Evolutionary conservation across 1,284 basidiomycete genomes (phyloP).

Genomic region (Anthracocystis setariae): DNA sequence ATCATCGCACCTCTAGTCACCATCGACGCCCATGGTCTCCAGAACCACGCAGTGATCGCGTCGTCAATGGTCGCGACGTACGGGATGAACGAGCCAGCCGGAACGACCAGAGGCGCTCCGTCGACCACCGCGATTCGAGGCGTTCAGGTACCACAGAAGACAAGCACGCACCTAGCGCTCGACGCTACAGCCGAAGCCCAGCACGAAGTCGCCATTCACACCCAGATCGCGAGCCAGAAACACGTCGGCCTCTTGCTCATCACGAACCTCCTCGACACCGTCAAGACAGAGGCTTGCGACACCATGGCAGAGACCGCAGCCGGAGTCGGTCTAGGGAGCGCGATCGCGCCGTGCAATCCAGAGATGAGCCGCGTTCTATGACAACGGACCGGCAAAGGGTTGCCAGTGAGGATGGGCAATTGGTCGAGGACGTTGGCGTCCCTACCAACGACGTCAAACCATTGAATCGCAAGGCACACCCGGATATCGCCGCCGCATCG

Average conservation of each 20-base stretch:
- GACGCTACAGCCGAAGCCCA: slow-evolving; percentile 7
- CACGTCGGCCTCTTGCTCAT: not conserved
- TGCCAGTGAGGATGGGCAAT: not conserved
- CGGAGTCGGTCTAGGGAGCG: slow-evolving; percentile 16
- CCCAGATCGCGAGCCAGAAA: slow-evolving; percentile 2
- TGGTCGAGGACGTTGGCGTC: slow-evolving; percentile 3
- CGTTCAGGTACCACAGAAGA: slow-evolving; percentile 1
- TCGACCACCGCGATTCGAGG: slow-evolving; percentile 1
- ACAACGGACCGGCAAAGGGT: not conserved
- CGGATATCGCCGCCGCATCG: not conserved
- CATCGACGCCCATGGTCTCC: slow-evolving; percentile 5
- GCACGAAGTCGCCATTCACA: slow-evolving; percentile 5
- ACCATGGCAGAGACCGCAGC: slow-evolving; percentile 1
- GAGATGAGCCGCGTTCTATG: not conserved
- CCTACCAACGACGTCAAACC: slow-evolving; percentile 3
- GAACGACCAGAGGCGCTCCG: not conserved
- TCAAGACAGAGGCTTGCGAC: slow-evolving; percentile 1
- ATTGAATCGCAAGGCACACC: slow-evolving; percentile 5
- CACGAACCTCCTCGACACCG: not conserved
- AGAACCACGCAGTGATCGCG: slow-evolving; percentile 1
- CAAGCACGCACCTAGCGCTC: not conserved
- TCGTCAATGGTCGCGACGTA: not conserved
- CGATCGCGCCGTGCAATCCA: not conserved
- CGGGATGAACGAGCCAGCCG: not conserved
- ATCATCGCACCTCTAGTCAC: not conserved